Conservation (phyloP, 2,329 filamentous ascomycete species). For the Aspergillus floridensis region DNA sequence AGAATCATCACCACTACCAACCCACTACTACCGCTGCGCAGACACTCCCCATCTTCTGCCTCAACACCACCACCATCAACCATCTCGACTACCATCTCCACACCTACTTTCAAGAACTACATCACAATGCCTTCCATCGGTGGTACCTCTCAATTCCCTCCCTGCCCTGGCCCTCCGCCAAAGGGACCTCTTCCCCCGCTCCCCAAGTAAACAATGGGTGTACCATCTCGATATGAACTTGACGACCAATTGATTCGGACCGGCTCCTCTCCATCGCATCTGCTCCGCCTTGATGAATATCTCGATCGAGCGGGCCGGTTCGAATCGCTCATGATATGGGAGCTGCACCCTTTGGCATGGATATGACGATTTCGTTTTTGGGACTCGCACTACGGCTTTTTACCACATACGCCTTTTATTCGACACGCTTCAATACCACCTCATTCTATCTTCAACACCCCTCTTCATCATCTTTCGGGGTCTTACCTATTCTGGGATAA, state of each 20-base stretch:
- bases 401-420: constrained; percentile 17
- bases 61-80: constrained; percentile 13
- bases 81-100: constrained; percentile 1
- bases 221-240: constrained; percentile 28
- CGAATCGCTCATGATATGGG: constrained; percentile 22
- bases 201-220: constrained; percentile 32
- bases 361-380: constrained; percentile 35
- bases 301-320: constrained; percentile 9
- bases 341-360: constrained; percentile 26
- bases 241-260: constrained; percentile 30
- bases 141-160: constrained; percentile 37
- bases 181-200: constrained; percentile 41
- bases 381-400: constrained; percentile 24
- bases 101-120: not conserved
- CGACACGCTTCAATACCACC: constrained; percentile 7
- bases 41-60: not conserved
- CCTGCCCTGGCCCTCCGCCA: constrained; percentile 39
- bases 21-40: not conserved
- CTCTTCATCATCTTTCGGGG: constrained; percentile 5
- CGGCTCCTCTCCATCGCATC: constrained; percentile 23
- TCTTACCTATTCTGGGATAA: constrained; percentile 11
- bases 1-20: constrained; percentile 1
- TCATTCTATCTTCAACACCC: constrained; percentile 4
- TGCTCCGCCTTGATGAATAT: constrained; percentile 2
- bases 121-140: constrained; percentile 38